phyloP scores from a whole-genome alignment of 495 filamentous ascomycete genomes.

The Aspergillus conjunctus region DNA sequence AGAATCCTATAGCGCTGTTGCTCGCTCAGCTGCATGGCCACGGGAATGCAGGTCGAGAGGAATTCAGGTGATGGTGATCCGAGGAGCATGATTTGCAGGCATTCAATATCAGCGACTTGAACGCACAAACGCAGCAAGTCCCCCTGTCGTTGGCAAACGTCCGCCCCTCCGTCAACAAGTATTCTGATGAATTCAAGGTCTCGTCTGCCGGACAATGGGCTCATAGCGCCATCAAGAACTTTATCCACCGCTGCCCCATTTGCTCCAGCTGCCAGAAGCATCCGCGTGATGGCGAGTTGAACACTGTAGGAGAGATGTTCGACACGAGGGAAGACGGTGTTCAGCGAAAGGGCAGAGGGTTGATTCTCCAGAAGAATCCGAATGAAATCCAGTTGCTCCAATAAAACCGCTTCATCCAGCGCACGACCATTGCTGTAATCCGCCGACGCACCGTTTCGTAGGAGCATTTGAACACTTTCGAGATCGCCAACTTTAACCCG shows the following conservation, averaged over 20 bases:
- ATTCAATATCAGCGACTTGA: constrained; percentile 1
- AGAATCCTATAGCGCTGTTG: constrained; percentile 8
- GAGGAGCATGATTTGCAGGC: constrained; percentile 10
- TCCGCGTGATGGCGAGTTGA: constrained; percentile 4
- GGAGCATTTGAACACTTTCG: constrained; percentile 7
- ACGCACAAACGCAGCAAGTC: constrained; percentile 5
- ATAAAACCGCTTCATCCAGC: constrained; percentile 8
- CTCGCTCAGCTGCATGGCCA: constrained; percentile 3
- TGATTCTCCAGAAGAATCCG: constrained; percentile 5
- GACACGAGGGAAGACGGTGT: constrained; percentile 10
- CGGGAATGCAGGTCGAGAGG: constrained; percentile 3
- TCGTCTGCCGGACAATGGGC: neutral
- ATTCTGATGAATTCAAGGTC: constrained; percentile 8
- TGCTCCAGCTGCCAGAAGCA: constrained; percentile 13
- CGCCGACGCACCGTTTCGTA: constrained; percentile 9
- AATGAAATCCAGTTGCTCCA: constrained; percentile 10
- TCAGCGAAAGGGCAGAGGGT: constrained; percentile 6
- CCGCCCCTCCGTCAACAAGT: constrained; percentile 12
- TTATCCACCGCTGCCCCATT: constrained; percentile 11
- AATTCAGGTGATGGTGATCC: constrained; percentile 9
- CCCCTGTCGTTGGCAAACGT: constrained; percentile 10
- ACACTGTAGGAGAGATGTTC: neutral
- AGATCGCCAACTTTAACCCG: constrained; percentile 11
- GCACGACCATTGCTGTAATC: constrained; percentile 11
- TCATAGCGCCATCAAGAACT: constrained; percentile 5